A percentile compares a stretch with the other conserved stretches of the same genome.
Conservation (phyloP, 2,329 filamentous ascomycete species). For the Pestalotiopsis sp. region DNA sequence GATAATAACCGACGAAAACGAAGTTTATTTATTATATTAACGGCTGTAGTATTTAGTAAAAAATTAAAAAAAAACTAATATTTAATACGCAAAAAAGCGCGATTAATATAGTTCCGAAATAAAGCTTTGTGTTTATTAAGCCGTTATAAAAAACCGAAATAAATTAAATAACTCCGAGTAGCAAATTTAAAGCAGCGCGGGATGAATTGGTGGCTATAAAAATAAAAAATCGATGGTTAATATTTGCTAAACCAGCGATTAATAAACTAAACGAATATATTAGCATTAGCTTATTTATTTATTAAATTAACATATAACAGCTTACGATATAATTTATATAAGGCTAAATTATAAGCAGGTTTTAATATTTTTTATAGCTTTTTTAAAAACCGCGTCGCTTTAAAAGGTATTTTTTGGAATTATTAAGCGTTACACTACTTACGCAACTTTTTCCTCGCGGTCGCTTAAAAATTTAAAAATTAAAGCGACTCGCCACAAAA, state of each 20-base stretch:
- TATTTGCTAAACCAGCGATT: neutral
- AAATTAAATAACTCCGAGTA: neutral
- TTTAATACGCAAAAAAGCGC: neutral
- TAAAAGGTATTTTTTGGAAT: neutral
- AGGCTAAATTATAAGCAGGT: neutral
- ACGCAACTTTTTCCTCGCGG: neutral
- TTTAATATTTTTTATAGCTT: neutral
- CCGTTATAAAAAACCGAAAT: neutral
- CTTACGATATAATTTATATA: neutral
- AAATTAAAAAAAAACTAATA: neutral
- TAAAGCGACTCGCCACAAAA: neutral
- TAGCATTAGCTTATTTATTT: neutral
- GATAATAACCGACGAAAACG: neutral
- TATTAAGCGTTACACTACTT: neutral
- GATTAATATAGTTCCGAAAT: neutral
- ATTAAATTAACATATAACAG: neutral
- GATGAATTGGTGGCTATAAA: neutral
- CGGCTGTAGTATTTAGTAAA: neutral
- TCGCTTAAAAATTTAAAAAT: neutral
- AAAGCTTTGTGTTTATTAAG: neutral
- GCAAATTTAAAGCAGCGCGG: neutral
- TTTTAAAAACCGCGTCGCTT: neutral
- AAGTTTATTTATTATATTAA: neutral
- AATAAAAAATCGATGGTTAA: neutral
- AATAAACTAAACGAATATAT: neutral